Percentiles rank a stretch among this genome's conserved stretches.
These are phyloP conservation scores for Globisporangium iwayamae DNA, from an alignment of 352 stramenopile genomes.

Conservation along the genomic window DNA sequence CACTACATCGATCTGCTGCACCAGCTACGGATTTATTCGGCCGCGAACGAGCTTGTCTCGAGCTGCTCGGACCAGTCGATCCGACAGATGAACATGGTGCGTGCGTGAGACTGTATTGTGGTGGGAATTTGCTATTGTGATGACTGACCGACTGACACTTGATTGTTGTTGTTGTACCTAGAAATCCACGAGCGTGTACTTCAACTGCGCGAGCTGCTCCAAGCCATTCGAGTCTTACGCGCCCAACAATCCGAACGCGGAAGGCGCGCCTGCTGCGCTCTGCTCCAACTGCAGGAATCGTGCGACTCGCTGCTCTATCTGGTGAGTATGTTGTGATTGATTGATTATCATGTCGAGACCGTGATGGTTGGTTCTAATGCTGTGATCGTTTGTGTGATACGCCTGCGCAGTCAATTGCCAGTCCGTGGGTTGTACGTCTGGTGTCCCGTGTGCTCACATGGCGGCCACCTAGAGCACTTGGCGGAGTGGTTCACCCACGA, in stretches of 20 bases:
- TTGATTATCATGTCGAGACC: neutral
- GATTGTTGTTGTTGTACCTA: slow-evolving; percentile 22
- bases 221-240: slow-evolving; percentile 61
- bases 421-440: slow-evolving; percentile 89
- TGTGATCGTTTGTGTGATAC: slow-evolving; percentile 8
- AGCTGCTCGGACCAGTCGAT: slow-evolving; percentile 84
- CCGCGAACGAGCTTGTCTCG: slow-evolving; percentile 82
- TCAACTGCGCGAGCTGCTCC: slow-evolving; percentile 76
- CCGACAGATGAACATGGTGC: slow-evolving; percentile 89
- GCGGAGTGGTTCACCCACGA: slow-evolving; percentile 76
- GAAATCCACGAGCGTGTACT: slow-evolving; percentile 88
- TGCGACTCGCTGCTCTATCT: slow-evolving; percentile 82
- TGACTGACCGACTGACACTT: neutral
- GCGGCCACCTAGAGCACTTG: slow-evolving; percentile 83
- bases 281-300: slow-evolving; percentile 75
- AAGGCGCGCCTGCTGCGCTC: slow-evolving; percentile 32
- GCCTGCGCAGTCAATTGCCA: slow-evolving; percentile 55
- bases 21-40: slow-evolving; percentile 84
- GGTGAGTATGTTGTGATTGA: slow-evolving; percentile 34
- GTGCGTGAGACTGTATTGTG: neutral
- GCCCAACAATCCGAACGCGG: slow-evolving; percentile 20
- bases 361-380: neutral
- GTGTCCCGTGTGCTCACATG: slow-evolving; percentile 90
- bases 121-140: neutral
- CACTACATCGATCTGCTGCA: slow-evolving; percentile 88